Evolutionary conservation across 2,329 filamentous ascomycete species (phyloP).

Genomic region (Colletotrichum agaves): DNA sequence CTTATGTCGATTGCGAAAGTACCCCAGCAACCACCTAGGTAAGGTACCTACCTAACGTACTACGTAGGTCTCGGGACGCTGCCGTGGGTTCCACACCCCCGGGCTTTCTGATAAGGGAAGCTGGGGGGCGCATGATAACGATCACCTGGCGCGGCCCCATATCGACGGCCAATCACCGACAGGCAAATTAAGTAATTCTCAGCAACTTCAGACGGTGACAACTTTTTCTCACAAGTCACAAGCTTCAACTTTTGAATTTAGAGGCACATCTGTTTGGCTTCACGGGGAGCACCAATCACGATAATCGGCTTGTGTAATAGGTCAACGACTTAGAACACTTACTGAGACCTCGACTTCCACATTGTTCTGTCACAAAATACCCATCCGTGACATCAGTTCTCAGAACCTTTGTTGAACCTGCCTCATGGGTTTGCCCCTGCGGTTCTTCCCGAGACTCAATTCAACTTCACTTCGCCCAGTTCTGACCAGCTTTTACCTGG

Average conservation of each 20-base stretch:
- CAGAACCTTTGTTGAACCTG: not conserved
- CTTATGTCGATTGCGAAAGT: constrained; percentile 32
- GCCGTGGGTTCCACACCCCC: constrained; percentile 19
- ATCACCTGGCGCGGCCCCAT: constrained; percentile 21
- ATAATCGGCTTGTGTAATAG: too few species aligned
- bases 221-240: constrained; percentile 35
- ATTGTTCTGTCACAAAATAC: not conserved
- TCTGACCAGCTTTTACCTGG: constrained; percentile 11
- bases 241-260: constrained; percentile 19
- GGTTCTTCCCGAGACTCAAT: constrained; percentile 34
- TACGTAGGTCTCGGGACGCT: not conserved
- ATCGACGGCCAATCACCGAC: constrained; percentile 15
- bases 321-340: not conserved
- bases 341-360: not conserved
- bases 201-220: constrained; percentile 30
- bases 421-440: constrained; percentile 30
- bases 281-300: not conserved
- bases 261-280: not conserved
- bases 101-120: constrained; percentile 33
- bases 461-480: constrained; percentile 30
- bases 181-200: constrained; percentile 36
- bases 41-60: too few species aligned
- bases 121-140: constrained; percentile 30
- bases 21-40: constrained; percentile 12
- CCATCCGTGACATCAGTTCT: not conserved